Conservation (phyloP, 495 filamentous ascomycete species). For the Penicillium robsamsonii region DNA sequence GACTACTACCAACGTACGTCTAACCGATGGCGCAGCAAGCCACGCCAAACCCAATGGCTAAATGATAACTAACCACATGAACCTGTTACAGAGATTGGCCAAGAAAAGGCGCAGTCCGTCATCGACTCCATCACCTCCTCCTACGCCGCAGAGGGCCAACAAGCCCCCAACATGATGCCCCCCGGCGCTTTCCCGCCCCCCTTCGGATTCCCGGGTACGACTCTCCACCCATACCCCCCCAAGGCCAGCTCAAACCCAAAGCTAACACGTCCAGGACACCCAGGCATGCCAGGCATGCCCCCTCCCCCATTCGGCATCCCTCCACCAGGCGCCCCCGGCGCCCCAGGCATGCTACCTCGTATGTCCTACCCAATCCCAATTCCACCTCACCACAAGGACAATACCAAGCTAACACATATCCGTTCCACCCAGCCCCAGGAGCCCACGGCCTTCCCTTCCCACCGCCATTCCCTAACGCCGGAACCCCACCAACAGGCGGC, state of each 20-base stretch:
- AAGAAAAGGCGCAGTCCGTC: constrained; percentile 96
- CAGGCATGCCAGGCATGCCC: constrained; percentile 52
- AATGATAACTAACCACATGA: constrained; percentile 6
- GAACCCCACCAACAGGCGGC: constrained; percentile 34
- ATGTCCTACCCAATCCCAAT: constrained; percentile 24
- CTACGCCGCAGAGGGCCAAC: constrained; percentile 90
- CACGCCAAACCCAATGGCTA: background rate
- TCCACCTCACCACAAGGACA: background rate
- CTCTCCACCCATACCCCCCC: background rate
- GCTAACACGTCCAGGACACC: constrained; percentile 33
- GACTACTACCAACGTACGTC: constrained; percentile 93
- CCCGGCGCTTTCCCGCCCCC: constrained; percentile 50
- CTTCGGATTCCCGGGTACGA: constrained; percentile 58
- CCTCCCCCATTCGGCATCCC: constrained; percentile 57
- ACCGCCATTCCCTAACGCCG: constrained; percentile 48
- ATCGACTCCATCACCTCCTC: constrained; percentile 96
- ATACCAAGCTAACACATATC: constrained; percentile 19
- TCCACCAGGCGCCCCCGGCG: constrained; percentile 42
- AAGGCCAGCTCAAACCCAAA: background rate
- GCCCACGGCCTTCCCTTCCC: constrained; percentile 67
- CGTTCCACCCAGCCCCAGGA: constrained; percentile 45
- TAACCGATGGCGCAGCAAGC: constrained; percentile 6
- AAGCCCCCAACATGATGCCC: constrained; percentile 67
- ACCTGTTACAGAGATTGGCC: constrained; percentile 76
- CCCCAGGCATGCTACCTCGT: constrained; percentile 48